A percentile compares a stretch with the other conserved stretches of the same genome.
Conservation (phyloP, 805 yeast species). For the Cyberlindnera americana region DNA sequence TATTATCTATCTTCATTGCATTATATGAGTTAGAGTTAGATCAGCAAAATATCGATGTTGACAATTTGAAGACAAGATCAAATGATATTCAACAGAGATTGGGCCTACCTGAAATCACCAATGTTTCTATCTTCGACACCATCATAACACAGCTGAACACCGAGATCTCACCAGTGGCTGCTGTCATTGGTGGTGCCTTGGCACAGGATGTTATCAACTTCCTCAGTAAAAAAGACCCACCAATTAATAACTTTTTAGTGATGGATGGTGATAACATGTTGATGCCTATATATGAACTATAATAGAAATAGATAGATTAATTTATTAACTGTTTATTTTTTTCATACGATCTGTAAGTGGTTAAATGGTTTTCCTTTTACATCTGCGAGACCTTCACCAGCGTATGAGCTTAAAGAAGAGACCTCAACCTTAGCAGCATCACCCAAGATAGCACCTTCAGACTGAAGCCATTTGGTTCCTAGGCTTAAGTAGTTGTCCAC, state of each 20-base stretch:
- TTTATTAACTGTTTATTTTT: background rate
- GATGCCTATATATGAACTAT: constrained; percentile 71
- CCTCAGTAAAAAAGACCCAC: constrained; percentile 69
- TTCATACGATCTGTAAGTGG: constrained; percentile 27
- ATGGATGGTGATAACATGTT: constrained; percentile 69
- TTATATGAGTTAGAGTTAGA: constrained; percentile 42
- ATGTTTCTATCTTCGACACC: constrained; percentile 38
- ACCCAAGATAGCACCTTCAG: constrained; percentile 60
- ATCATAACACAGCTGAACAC: constrained; percentile 48
- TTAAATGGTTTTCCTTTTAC: constrained; percentile 45
- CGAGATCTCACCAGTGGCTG: constrained; percentile 80
- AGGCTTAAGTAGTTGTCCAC: constrained; percentile 58
- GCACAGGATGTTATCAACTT: constrained; percentile 89
- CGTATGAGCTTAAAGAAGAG: constrained; percentile 67
- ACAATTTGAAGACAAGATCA: constrained; percentile 31
- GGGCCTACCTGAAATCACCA: constrained; percentile 39
- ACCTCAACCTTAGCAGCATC: constrained; percentile 64
- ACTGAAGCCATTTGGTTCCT: constrained; percentile 69
- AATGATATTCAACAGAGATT: constrained; percentile 33
- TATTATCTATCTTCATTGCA: constrained; percentile 58
- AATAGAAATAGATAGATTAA: constrained; percentile 11
- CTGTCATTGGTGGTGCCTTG: constrained; percentile 83
- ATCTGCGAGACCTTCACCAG: constrained; percentile 64
- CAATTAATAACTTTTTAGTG: constrained; percentile 75
- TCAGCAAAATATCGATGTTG: constrained; percentile 20